Base-by-base conservation (phyloP, 140 eudicot species). In the Oenanthe javanica region DNA sequence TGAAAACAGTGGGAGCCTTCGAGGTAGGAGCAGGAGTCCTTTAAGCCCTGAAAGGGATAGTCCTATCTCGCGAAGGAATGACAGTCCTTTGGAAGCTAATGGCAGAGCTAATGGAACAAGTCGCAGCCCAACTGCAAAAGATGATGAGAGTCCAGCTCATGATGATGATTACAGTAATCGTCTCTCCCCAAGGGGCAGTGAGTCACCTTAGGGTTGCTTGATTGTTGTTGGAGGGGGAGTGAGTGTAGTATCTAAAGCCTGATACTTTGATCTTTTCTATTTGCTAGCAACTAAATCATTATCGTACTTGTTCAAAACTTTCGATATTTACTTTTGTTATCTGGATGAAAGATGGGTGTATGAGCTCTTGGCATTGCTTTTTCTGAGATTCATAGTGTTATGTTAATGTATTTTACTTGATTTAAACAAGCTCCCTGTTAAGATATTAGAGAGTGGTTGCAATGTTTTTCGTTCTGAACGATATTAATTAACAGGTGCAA, bases 1-100 rank as follows among this genome's bases (percentile, higher is more conserved):
- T 9, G 85, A 85, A 46, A 49, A 86, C 43, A 83, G 86, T 74
- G 82, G 43, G 85, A 86, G 93, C 81, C 93, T 89, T 18, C 55
- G 81, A 55, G 89, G 42, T 9, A 89, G 86, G 82, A 86, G 88
- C 79, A 55, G 21, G 45, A 86, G 85, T 49, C 85, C 87, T 38
- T 83, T 40, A 76, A 81, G 84, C 82, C 78, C 74, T 43, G 86
- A 79, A 70, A 79, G 52, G 82, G 80, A 74, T 46, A 83, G 83
- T 75, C 86, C 88, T n/a, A 77, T 51, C 49, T 72, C 52, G 7
- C 49, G 38, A 1, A 46, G 54, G 66, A 46, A 81, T 51, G 72
- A 36, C 9, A 50, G 85, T 69, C 79, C 80, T 11, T 27, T 76
- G 49, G 85, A 76, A 40, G 64, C 79, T n/a, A 73, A 43, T n/a